Conservation (phyloP, 2,329 filamentous ascomycete genomes). For the Biscogniauxia marginata region DNA sequence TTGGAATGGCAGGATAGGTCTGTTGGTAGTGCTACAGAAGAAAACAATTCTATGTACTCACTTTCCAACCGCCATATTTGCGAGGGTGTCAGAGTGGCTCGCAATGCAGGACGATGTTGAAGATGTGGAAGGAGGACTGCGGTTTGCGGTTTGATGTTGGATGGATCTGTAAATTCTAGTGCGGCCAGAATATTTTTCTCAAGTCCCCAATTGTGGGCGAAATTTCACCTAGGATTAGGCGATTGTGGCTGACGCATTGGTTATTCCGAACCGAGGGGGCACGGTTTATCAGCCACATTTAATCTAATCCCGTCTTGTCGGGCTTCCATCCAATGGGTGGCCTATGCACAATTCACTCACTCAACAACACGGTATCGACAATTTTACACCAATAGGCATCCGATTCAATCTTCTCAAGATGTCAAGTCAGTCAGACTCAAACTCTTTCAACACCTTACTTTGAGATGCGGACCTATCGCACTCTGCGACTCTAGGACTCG, state of each 20-base stretch:
- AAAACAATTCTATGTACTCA: constrained; percentile 40
- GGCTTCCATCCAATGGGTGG: too few relatives aligned
- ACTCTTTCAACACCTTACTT: too few relatives aligned
- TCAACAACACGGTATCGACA: too few relatives aligned
- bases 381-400: too few relatives aligned
- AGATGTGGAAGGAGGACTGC: constrained; percentile 25
- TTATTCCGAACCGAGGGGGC: constrained; percentile 4
- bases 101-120: constrained; percentile 34
- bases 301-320: too few relatives aligned
- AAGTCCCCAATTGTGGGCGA: constrained; percentile 30
- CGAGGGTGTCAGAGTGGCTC: constrained; percentile 46
- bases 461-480: background rate
- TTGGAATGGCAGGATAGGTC: constrained; percentile 14
- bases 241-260: constrained; percentile 15
- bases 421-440: too few relatives aligned
- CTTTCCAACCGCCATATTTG: constrained; percentile 83
- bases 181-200: constrained; percentile 30
- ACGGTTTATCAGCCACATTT: background rate
- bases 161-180: constrained; percentile 32
- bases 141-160: constrained; percentile 29
- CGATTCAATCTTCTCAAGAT: too few relatives aligned
- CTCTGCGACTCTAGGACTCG: background rate
- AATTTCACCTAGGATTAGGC: constrained; percentile 22
- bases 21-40: constrained; percentile 13
- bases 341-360: too few relatives aligned